A percentile compares a stretch with the other conserved stretches of the same genome.
These are phyloP conservation scores for Colletotrichum simmondsii DNA, from an alignment of 2,329 filamentous ascomycete genomes.

Conservation along the genomic window DNA sequence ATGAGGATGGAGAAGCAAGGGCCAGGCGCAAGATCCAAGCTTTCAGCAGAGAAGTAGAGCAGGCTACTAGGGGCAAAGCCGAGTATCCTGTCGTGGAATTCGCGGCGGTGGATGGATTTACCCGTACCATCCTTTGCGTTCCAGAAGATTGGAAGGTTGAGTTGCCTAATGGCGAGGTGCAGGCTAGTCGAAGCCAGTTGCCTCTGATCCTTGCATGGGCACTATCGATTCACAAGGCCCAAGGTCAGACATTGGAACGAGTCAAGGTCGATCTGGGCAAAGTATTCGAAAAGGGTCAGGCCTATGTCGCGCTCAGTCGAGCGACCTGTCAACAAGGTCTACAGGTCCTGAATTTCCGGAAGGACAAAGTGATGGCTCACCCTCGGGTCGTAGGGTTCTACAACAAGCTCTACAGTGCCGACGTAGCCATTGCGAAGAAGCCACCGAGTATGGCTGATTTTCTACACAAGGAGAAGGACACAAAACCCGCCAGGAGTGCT, in stretches of 20 bases:
- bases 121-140: constrained; percentile 81
- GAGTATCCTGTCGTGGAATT: constrained; percentile 90
- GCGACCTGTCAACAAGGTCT: constrained; percentile 88
- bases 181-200: constrained; percentile 84
- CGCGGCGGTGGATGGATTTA: constrained; percentile 79
- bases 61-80: constrained; percentile 48
- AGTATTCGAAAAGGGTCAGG: constrained; percentile 97
- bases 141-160: constrained; percentile 97
- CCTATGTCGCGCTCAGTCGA: constrained; percentile 94
- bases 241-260: constrained; percentile 91
- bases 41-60: constrained; percentile 55
- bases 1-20: constrained; percentile 53
- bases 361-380: constrained; percentile 93
- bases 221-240: constrained; percentile 96
- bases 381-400: constrained; percentile 89
- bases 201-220: constrained; percentile 97
- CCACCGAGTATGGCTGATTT: constrained; percentile 52
- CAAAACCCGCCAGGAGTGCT: constrained; percentile 41
- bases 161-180: constrained; percentile 92
- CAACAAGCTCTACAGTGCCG: constrained; percentile 80
- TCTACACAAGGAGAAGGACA: constrained; percentile 39
- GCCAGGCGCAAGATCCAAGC: constrained; percentile 67
- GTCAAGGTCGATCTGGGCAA: constrained; percentile 94
- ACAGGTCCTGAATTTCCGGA: constrained; percentile 89
- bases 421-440: constrained; percentile 56